Evolutionary conservation across 768 basidiomycete species (phyloP), one percentile per base, ranked within the genome.

Genomic region (Cyclocybe cylindracea): DNA sequence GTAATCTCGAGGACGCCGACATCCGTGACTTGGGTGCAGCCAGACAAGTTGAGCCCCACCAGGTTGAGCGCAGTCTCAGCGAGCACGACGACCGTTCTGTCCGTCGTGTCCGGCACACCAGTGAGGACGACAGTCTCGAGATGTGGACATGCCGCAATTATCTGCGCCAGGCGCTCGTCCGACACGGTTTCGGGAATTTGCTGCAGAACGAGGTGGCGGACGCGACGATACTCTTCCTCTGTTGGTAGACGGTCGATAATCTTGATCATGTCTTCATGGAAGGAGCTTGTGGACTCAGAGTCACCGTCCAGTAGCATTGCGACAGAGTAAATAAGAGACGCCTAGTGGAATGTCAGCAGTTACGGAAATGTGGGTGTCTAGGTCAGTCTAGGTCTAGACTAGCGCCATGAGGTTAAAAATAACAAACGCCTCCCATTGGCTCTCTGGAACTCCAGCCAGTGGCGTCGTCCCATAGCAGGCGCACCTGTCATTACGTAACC

Each of bases 11-110:
- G 69, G 51, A 97, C 71, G 4, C 86, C 87, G n/a, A 82, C 78
- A 62, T 95, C 91, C 13, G 90, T 88, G 42, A 98, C 75, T 54
- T 78, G 73, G 33, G 74, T 76, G 71, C 94, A 97, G 13, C 84
- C 85, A 50, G 82, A 80, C 52, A 97, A 61, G 66, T 92, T 87
- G 48, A 97, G 66, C 14, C 87, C 87, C 53, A 87, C 83, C 6
- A 98, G 74, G 50, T 84, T 81, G 13, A 73, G 70, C 36, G 91
- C 87, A 41, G 73, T 77, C 51, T 72, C 68, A 7, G 88, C 86
- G 38, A 95, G 75, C 13, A 78, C 68, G 36, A 81, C 73, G 39
- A 95, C 66, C 6, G 89, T 84, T 56, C 77, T 76, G 74, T 95
- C 89, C 24, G 85, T 83, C 11, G 83, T 77, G 54, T 84, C 79